A percentile compares a stretch with the other conserved stretches of the same genome.
phyloP scores from a whole-genome alignment of 1,139 yeast genomes.

The Candida tunisiensis region DNA sequence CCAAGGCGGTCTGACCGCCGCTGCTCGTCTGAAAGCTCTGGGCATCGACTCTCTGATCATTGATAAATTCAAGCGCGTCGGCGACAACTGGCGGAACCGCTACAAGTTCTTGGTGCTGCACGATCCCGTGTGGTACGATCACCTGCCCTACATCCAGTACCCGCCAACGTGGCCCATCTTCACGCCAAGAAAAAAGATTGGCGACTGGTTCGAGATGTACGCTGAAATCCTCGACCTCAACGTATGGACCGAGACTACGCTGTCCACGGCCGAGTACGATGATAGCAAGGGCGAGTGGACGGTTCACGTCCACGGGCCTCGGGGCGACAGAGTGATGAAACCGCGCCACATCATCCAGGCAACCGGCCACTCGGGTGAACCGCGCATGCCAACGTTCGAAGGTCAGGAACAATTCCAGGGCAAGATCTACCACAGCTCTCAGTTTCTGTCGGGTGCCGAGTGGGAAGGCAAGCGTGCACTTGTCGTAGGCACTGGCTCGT shows the following conservation, averaged over 20 bases:
- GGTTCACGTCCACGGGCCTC: slow-evolving; percentile 10
- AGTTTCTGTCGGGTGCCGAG: slow-evolving; percentile 24
- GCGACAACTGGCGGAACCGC: slow-evolving; percentile 30
- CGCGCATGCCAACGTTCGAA: slow-evolving; percentile 24
- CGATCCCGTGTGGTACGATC: slow-evolving; percentile 28
- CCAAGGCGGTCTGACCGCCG: slow-evolving; percentile 26
- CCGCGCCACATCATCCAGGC: slow-evolving; percentile 24
- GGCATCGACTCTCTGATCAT: slow-evolving; percentile 24
- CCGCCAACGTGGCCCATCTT: slow-evolving; percentile 27
- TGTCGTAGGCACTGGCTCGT: slow-evolving; percentile 28
- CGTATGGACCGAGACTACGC: slow-evolving; percentile 21
- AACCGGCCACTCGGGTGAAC: slow-evolving; percentile 27
- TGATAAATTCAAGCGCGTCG: slow-evolving; percentile 21
- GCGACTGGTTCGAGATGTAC: slow-evolving; percentile 25
- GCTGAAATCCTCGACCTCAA: slow-evolving; percentile 24
- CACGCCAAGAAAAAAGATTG: slow-evolving; percentile 28
- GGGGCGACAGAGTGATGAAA: slow-evolving; percentile 5
- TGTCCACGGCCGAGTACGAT: slow-evolving; percentile 13
- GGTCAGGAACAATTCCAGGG: slow-evolving; percentile 24
- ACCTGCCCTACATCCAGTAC: slow-evolving; percentile 23
- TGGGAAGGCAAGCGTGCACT: slow-evolving; percentile 25
- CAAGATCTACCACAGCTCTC: slow-evolving; percentile 24
- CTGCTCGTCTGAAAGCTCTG: slow-evolving; percentile 25
- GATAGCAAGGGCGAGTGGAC: slow-evolving; percentile 22
- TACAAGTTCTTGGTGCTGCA: slow-evolving; percentile 27